Conservation (phyloP, 2,329 filamentous ascomycete genomes). For the Penicillium sp. region DNA sequence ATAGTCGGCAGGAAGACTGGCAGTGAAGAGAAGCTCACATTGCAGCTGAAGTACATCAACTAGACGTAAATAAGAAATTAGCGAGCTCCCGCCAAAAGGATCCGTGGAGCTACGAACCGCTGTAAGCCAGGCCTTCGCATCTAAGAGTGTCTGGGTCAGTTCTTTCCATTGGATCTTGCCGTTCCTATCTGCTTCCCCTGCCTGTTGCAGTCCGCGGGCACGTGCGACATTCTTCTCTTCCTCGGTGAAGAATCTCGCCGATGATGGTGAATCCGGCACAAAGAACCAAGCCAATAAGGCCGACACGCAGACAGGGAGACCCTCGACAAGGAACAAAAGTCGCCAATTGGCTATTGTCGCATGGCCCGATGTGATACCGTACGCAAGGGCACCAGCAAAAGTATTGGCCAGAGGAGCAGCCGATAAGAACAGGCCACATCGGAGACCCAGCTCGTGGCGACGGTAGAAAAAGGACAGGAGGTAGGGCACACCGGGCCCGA, state of each 20-base stretch:
- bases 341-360: slow-evolving; percentile 61
- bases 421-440: slow-evolving; percentile 55
- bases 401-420: slow-evolving; percentile 70
- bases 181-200: slow-evolving; percentile 47
- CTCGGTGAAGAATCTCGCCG: slow-evolving; percentile 54
- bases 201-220: slow-evolving; percentile 53
- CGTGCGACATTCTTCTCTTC: slow-evolving; percentile 59
- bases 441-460: slow-evolving; percentile 55
- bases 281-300: slow-evolving; percentile 56
- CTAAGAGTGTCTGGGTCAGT: slow-evolving; percentile 45
- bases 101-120: slow-evolving; percentile 33
- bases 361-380: slow-evolving; percentile 61
- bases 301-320: slow-evolving; percentile 57
- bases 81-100: neutral
- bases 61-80: slow-evolving; percentile 12
- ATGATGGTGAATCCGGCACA: slow-evolving; percentile 53
- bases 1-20: slow-evolving; percentile 65
- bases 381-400: slow-evolving; percentile 69
- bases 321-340: slow-evolving; percentile 64
- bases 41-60: slow-evolving; percentile 60
- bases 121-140: slow-evolving; percentile 50
- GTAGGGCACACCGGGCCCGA: slow-evolving; percentile 49
- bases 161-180: slow-evolving; percentile 48
- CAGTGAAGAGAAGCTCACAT: slow-evolving; percentile 64
- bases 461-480: slow-evolving; percentile 60